phyloP scores from a whole-genome alignment of 805 yeast genomes.

The Lipomyces kockii region DNA sequence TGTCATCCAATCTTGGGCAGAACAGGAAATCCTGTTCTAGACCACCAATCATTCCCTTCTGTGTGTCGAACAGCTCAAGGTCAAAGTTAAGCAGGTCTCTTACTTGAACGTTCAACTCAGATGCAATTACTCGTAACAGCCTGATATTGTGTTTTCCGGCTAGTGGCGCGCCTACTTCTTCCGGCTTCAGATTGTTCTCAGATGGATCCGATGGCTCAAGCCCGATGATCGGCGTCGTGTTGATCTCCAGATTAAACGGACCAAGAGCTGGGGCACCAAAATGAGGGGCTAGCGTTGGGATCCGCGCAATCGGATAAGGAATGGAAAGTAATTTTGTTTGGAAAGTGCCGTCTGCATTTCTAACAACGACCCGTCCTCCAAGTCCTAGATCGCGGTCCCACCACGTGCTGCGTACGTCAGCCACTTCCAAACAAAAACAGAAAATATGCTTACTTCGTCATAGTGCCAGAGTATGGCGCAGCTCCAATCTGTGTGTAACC shows the following conservation, averaged over 20 bases:
- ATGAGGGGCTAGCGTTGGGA: constrained; percentile 86
- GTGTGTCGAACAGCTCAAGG: constrained; percentile 77
- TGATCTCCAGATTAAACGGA: constrained; percentile 76
- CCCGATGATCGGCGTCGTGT: constrained; percentile 78
- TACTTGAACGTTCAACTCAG: constrained; percentile 57
- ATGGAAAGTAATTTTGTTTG: constrained; percentile 45
- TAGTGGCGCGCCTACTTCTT: constrained; percentile 41
- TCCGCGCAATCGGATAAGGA: constrained; percentile 63
- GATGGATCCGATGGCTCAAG: constrained; percentile 47
- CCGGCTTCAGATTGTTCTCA: constrained; percentile 30
- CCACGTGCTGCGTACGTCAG: constrained; percentile 52
- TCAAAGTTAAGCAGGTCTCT: constrained; percentile 70
- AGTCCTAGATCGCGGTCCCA: constrained; percentile 84
- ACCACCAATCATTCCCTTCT: constrained; percentile 78
- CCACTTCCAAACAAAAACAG: neutral
- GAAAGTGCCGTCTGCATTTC: constrained; percentile 42
- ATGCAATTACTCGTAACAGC: constrained; percentile 69
- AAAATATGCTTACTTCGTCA: constrained; percentile 38
- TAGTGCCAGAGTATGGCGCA: constrained; percentile 79
- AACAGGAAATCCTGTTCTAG: constrained; percentile 72
- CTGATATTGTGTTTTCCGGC: constrained; percentile 50
- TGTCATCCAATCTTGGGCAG: constrained; percentile 83
- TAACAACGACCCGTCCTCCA: constrained; percentile 74
- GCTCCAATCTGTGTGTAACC: constrained; percentile 80
- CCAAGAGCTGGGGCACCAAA: constrained; percentile 71